Percentiles rank a stretch among this genome's conserved stretches.
These are phyloP conservation scores for Chaetomidium leptoderma DNA, from an alignment of 495 filamentous ascomycete species.

Conservation along the genomic window DNA sequence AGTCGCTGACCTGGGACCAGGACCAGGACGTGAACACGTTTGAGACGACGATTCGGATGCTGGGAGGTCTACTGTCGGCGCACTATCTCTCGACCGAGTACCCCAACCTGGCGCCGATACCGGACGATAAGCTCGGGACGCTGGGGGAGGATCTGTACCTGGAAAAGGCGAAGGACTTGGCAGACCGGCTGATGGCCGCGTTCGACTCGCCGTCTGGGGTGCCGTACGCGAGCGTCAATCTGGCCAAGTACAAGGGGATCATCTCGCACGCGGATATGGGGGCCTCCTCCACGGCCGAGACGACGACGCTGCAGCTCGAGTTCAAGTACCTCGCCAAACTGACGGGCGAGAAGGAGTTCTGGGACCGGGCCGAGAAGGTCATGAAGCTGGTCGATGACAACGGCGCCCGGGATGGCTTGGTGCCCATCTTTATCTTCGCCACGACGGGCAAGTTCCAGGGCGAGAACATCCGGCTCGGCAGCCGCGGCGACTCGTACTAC, in stretches of 20 bases:
- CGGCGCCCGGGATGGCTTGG: conserved; percentile 69
- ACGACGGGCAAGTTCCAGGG: conserved; percentile 71
- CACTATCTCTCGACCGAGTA: conserved; percentile 82
- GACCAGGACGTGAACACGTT: conserved; percentile 96
- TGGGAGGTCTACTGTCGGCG: conserved; percentile 89
- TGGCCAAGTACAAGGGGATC: conserved; percentile 68
- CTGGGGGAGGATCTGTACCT: conserved; percentile 86
- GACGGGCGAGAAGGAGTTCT: conserved; percentile 87
- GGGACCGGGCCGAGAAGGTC: conserved; percentile 83
- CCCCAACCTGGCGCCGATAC: conserved; percentile 60
- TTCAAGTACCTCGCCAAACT: conserved; percentile 96
- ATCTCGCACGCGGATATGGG: conserved; percentile 80
- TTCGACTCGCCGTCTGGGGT: conserved; percentile 84
- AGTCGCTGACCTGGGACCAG: conserved; percentile 76
- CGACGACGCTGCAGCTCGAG: conserved; percentile 87
- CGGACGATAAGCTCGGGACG: conserved; percentile 60
- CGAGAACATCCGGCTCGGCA: conserved; percentile 84
- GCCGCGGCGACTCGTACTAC: conserved; percentile 94
- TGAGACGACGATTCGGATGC: conserved; percentile 97
- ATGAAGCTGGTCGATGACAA: conserved; percentile 86
- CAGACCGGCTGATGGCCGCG: conserved; percentile 77
- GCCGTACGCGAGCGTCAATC: conserved; percentile 85
- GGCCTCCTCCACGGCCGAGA: conserved; percentile 89
- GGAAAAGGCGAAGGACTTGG: conserved; percentile 91
- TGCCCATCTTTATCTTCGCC: conserved; percentile 89